Base-by-base conservation (phyloP, 495 filamentous ascomycete genomes). In the Aspergillus leporis region DNA sequence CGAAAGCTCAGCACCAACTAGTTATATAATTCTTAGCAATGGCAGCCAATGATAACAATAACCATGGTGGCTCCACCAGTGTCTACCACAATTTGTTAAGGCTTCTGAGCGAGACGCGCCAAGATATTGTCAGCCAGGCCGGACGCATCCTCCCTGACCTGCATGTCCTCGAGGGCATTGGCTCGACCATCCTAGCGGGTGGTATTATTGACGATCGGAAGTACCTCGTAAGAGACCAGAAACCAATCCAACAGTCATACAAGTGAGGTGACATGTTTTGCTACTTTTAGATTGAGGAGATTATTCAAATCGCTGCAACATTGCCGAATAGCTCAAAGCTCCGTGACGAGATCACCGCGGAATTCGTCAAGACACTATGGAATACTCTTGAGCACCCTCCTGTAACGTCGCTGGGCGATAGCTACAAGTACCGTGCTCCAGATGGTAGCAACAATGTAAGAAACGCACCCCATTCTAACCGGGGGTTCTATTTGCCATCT, bases 311-410 rank as follows among this genome's bases (percentile, higher is more conserved):
- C 5, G 38, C 49, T 16, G 25, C 52, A 0, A 48, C 56, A 63
- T 66, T 84, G 1, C 74, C 82, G 0, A 64, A 75, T 40, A 69
- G 64, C 7, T 83, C 80, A 4, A 72, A 73, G 22, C 59, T 72
- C 31, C 57, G 80, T 10, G 70, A 64, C 14, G 68, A 75, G 13
- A 64, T 87, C 25, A 85, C 83, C 30, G 67, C 79, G 59, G 62
- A 67, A 34, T 79, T 87, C 60, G 71, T 88, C 21, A 78, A 79
- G 19, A 68, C 76, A 18, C 74, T 87, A 12, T 89, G 84, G 84
- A 71, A 77, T 60, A 84, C 78, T 40, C 71, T 89, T 25, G 76
- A 83, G 56, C 86, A 88, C 65, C 86, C 85, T 19, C 86, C 86
- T 0, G 61, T 81, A 54, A 79, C 76, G 10, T 85, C 82, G 59